Evolutionary conservation across 441 rosid genomes (phyloP).

Genomic region (Dalechampia spathulata): DNA sequence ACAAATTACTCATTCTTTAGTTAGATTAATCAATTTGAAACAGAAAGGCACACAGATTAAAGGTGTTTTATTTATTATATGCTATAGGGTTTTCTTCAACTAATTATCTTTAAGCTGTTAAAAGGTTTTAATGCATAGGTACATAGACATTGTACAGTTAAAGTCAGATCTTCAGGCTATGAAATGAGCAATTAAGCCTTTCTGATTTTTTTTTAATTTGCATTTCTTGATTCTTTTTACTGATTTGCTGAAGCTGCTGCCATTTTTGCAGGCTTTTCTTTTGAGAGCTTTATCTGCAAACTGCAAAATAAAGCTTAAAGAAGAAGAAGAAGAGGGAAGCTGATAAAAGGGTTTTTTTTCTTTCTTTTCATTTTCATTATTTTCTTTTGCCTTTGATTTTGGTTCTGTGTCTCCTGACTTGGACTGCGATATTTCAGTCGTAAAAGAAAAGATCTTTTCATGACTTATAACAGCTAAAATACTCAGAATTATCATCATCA

Average conservation of each 20-base stretch:
- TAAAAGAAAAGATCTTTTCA: conserved; percentile 25
- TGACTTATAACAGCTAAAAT: too few relatives aligned
- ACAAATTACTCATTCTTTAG: conserved; percentile 25
- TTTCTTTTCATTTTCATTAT: too few relatives aligned
- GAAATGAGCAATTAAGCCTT: not conserved
- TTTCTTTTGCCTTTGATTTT: too few relatives aligned
- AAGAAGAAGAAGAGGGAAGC: too few relatives aligned
- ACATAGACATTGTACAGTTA: conserved; percentile 7
- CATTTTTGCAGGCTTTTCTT: too few relatives aligned
- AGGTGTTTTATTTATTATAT: not conserved
- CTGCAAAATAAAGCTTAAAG: too few relatives aligned
- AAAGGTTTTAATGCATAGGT: too few relatives aligned
- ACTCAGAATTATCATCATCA: conserved; percentile 65
- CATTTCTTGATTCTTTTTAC: conserved; percentile 10
- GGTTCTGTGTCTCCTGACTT: too few relatives aligned
- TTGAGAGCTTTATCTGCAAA: too few relatives aligned
- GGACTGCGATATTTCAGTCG: conserved; percentile 71
- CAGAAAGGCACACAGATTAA: conserved; percentile 7
- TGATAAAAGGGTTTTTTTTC: too few relatives aligned
- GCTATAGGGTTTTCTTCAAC: not conserved
- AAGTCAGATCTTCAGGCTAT: conserved; percentile 28
- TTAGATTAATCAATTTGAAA: conserved; percentile 24
- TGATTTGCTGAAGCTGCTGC: too few relatives aligned
- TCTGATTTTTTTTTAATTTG: conserved; percentile 1
- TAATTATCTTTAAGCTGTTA: conserved; percentile 4